Evolutionary conservation across 2,329 filamentous ascomycete species (phyloP), one percentile per base, ranked within the genome.

Genomic region (Venturia oleaginea): DNA sequence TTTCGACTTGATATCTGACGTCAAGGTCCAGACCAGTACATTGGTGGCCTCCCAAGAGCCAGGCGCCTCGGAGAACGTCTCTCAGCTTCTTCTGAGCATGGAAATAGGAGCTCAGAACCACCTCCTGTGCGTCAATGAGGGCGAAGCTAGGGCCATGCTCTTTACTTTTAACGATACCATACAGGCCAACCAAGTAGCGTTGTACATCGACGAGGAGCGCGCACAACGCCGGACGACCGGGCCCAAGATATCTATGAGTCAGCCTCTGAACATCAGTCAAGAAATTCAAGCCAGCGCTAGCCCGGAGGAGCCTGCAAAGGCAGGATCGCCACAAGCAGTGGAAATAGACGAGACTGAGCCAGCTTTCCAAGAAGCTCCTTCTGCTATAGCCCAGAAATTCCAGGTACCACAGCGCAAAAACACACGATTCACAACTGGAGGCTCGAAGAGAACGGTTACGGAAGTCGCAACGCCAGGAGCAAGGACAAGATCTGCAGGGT

Each of bases 61-160:
- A 8, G 34, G 40, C 34, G 59, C 32, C 32, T 30, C 59, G 34
- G 34, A 32, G 40, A 60, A 24, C 37, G 15, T 40, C 15, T 38
- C 15, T 22, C 59, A 43, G n/a, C 59, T 60, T 60, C 59, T 38
- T 40, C 34, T 60, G n/a, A 60, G 15, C 59, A 60, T 43, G 40
- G 34, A 60, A 40, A 30, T 4, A 60, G 59, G 37, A 40, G 24
- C 34, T 22, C 22, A 27, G 3, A 60, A 60, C 34, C 22, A 60
- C 30, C 1, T 27, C 4, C 10, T 60, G 15, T 60, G 22, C 34
- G 34, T 37, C n/a, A 19, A 19, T 24, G 51, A 57, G 15, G 51
- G 27, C 19, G 59, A 60, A 40, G 40, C 59, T 37, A 43, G 11
- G 40, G 13, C 59, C 59, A 60, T 40, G 32, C 59, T 60, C 59